Percentiles rank a stretch among this genome's conserved stretches.
Conservation (phyloP, 2,329 filamentous ascomycete species). For the Drechslera avenae region DNA sequence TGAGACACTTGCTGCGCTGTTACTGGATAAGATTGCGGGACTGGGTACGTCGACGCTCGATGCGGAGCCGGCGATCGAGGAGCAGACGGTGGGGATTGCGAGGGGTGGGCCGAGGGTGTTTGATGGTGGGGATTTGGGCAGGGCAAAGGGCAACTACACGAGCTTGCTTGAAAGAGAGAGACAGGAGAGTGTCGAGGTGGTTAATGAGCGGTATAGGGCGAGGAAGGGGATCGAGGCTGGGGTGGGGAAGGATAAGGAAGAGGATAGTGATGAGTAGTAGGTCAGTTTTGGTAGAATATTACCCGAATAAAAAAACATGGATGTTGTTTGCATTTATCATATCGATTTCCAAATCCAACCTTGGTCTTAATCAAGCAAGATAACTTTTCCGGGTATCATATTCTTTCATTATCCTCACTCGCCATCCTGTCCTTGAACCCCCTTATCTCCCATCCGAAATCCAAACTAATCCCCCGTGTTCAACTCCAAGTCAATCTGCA, state of each 20-base stretch:
- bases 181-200: constrained; percentile 64
- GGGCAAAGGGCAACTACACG: constrained; percentile 62
- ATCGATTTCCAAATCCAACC: too few relatives aligned
- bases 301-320: neutral
- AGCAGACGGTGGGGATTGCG: constrained; percentile 24
- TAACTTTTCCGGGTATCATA: too few relatives aligned
- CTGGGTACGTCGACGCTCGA: constrained; percentile 44
- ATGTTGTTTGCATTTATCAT: too few relatives aligned
- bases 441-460: too few relatives aligned
- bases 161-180: constrained; percentile 61
- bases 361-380: neutral
- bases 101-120: constrained; percentile 59
- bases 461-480: constrained; percentile 41
- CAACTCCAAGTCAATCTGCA: constrained; percentile 60
- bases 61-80: constrained; percentile 12
- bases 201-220: constrained; percentile 64
- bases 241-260: constrained; percentile 18
- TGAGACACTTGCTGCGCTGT: constrained; percentile 76
- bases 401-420: neutral
- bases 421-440: neutral
- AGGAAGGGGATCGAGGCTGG: constrained; percentile 52
- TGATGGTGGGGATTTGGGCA: constrained; percentile 61
- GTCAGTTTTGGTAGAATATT: neutral
- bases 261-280: constrained; percentile 40
- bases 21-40: constrained; percentile 67